These are phyloP conservation scores for Fusarium metavorans DNA, from an alignment of 2,329 filamentous ascomycete genomes.

Conservation along the genomic window DNA sequence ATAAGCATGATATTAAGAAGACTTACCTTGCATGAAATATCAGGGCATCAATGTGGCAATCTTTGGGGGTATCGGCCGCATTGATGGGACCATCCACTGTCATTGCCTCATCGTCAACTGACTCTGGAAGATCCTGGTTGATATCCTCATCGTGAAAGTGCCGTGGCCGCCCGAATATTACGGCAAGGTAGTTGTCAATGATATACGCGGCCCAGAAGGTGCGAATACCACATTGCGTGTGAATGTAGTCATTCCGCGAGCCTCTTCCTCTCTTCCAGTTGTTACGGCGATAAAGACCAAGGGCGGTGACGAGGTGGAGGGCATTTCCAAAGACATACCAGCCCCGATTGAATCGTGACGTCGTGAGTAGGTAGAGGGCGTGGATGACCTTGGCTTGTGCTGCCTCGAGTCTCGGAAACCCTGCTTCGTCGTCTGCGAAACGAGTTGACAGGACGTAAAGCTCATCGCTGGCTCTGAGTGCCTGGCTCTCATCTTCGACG, in stretches of 20 bases:
- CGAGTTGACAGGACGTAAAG: conserved; percentile 57
- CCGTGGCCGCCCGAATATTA: conserved; percentile 71
- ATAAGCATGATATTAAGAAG: too few species aligned
- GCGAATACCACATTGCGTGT: conserved; percentile 65
- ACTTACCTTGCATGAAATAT: conserved; percentile 58
- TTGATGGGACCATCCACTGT: conserved; percentile 53
- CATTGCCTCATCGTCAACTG: conserved; percentile 69
- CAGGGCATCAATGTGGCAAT: conserved; percentile 63
- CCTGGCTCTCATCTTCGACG: conserved; percentile 40
- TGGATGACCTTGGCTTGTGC: conserved; percentile 69
- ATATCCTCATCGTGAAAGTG: conserved; percentile 74
- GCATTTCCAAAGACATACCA: conserved; percentile 71
- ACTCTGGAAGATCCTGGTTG: conserved; percentile 69
- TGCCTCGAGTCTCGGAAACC: conserved; percentile 65
- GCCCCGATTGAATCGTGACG: conserved; percentile 70
- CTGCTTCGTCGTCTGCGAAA: conserved; percentile 62
- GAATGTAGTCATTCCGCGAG: conserved; percentile 54
- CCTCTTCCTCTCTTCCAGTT: conserved; percentile 34
- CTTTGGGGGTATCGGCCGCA: conserved; percentile 46
- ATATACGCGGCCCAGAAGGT: conserved; percentile 74
- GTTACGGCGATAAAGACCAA: conserved; percentile 52
- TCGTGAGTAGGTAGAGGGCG: conserved; percentile 68
- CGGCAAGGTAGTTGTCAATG: conserved; percentile 71
- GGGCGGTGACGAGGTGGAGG: conserved; percentile 62
- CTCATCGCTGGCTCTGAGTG: conserved; percentile 51